A percentile compares a stretch with the other conserved stretches of the same genome.
phyloP scores from a whole-genome alignment of 805 yeast species.

The Yamadazyma endophytica region DNA sequence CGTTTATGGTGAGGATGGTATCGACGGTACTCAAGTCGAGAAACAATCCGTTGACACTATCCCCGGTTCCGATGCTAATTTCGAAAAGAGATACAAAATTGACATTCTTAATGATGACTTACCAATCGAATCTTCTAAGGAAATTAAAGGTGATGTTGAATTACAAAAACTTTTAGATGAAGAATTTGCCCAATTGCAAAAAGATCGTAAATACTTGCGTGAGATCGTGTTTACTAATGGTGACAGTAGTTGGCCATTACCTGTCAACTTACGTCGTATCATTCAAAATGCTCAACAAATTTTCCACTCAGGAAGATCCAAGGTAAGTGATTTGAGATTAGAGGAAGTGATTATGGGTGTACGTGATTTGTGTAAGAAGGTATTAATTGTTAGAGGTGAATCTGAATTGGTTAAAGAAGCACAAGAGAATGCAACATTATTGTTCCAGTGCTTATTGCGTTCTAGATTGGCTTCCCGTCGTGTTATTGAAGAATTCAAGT shows the following conservation, averaged over 20 bases:
- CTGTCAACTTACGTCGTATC: conserved; percentile 94
- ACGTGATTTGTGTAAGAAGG: conserved; percentile 57
- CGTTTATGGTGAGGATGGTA: conserved; percentile 97
- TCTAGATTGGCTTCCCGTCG: conserved; percentile 90
- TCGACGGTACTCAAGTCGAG: conserved; percentile 97
- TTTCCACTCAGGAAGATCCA: conserved; percentile 86
- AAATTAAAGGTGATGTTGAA: conserved; percentile 83
- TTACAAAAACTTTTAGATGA: conserved; percentile 76
- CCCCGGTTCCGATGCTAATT: conserved; percentile 83
- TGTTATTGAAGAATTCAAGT: conserved; percentile 83
- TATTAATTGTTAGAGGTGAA: conserved; percentile 79
- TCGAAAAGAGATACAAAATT: conserved; percentile 79
- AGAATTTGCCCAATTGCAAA: conserved; percentile 73
- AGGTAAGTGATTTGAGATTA: conserved; percentile 85
- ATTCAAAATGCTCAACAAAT: conserved; percentile 96
- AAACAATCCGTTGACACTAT: conserved; percentile 93
- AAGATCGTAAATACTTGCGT: conserved; percentile 79
- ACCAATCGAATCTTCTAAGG: conserved; percentile 82
- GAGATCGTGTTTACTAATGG: conserved; percentile 82
- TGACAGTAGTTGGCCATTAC: conserved; percentile 96
- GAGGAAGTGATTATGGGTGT: conserved; percentile 77
- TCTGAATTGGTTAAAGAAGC: conserved; percentile 74
- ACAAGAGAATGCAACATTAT: conserved; percentile 83
- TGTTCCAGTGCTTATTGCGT: conserved; percentile 88
- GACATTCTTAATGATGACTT: conserved; percentile 71